Percentiles rank a stretch among this genome's conserved stretches.
These are phyloP conservation scores for Monosporascus sp. DNA, from an alignment of 2,329 filamentous ascomycete genomes.

Conservation along the genomic window DNA sequence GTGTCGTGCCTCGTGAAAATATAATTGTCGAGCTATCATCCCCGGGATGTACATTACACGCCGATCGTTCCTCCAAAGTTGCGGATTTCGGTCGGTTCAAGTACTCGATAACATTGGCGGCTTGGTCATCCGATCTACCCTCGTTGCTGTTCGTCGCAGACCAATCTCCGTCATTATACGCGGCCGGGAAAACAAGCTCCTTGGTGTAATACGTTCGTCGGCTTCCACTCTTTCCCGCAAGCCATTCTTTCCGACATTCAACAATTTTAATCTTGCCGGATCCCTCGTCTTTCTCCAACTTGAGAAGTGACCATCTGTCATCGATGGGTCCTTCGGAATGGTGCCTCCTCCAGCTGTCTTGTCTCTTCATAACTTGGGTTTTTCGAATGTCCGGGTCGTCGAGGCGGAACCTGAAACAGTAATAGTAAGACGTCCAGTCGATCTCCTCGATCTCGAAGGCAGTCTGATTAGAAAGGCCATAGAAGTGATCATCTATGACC, in stretches of 20 bases:
- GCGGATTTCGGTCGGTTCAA: slow-evolving; percentile 32
- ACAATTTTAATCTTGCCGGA: slow-evolving; percentile 56
- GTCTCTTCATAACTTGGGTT: slow-evolving; percentile 38
- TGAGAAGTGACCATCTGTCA: slow-evolving; percentile 66
- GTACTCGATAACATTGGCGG: slow-evolving; percentile 4
- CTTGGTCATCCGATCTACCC: neutral
- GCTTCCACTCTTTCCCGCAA: slow-evolving; percentile 45
- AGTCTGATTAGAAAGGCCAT: slow-evolving; percentile 63
- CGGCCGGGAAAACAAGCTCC: slow-evolving; percentile 37
- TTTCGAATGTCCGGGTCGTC: slow-evolving; percentile 33
- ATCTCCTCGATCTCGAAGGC: slow-evolving; percentile 57
- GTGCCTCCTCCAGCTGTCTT: slow-evolving; percentile 57
- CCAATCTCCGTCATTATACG: slow-evolving; percentile 1
- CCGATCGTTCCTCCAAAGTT: slow-evolving; percentile 23
- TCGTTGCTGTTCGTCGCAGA: slow-evolving; percentile 5
- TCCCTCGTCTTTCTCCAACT: slow-evolving; percentile 54
- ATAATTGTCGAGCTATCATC: slow-evolving; percentile 35
- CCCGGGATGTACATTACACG: slow-evolving; percentile 43
- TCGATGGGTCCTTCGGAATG: slow-evolving; percentile 68
- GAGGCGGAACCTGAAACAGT: slow-evolving; percentile 59
- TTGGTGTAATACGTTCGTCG: slow-evolving; percentile 62
- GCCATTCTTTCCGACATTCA: slow-evolving; percentile 67
- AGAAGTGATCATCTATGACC: slow-evolving; percentile 60
- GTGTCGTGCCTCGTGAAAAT: slow-evolving; percentile 47
- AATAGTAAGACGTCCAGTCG: slow-evolving; percentile 65